phyloP scores from a whole-genome alignment of 148 eudicot species.

The Linanthus parryae region DNA sequence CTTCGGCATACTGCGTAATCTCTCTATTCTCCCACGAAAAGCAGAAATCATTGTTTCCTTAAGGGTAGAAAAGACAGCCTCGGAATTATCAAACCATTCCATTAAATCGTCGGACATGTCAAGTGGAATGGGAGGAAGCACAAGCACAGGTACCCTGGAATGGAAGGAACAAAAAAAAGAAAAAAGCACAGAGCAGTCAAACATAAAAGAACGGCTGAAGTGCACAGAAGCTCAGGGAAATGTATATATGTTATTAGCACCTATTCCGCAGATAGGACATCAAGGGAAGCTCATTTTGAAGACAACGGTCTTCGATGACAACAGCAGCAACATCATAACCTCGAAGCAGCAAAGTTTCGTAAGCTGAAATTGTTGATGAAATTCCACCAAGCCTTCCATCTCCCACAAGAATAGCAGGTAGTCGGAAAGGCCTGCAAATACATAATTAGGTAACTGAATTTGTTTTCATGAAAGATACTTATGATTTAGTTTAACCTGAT shows the following conservation, averaged over 20 bases:
- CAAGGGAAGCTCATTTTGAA: constrained; percentile 62
- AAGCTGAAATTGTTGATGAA: constrained; percentile 88
- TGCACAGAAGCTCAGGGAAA: neutral
- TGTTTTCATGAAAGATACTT: too few relatives aligned
- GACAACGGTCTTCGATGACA: constrained; percentile 77
- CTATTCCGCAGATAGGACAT: constrained; percentile 59
- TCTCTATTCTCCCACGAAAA: constrained; percentile 51
- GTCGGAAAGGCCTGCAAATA: constrained; percentile 86
- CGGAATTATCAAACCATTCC: constrained; percentile 70
- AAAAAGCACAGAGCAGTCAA: neutral
- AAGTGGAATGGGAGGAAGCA: constrained; percentile 80
- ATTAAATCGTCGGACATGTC: constrained; percentile 75
- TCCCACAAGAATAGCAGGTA: constrained; percentile 89
- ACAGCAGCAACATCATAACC: constrained; percentile 94
- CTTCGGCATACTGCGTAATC: constrained; percentile 64
- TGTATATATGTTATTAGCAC: too few relatives aligned
- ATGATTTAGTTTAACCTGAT: too few relatives aligned
- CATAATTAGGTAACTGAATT: too few relatives aligned
- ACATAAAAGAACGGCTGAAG: neutral
- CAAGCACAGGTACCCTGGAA: constrained; percentile 88
- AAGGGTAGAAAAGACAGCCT: constrained; percentile 49
- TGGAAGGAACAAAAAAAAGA: constrained; percentile 9
- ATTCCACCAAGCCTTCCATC: constrained; percentile 97
- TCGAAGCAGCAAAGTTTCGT: constrained; percentile 80
- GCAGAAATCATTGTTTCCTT: constrained; percentile 56